Evolutionary conservation across 495 filamentous ascomycete genomes (phyloP).

Genomic region (Aspergillus conjunctus): DNA sequence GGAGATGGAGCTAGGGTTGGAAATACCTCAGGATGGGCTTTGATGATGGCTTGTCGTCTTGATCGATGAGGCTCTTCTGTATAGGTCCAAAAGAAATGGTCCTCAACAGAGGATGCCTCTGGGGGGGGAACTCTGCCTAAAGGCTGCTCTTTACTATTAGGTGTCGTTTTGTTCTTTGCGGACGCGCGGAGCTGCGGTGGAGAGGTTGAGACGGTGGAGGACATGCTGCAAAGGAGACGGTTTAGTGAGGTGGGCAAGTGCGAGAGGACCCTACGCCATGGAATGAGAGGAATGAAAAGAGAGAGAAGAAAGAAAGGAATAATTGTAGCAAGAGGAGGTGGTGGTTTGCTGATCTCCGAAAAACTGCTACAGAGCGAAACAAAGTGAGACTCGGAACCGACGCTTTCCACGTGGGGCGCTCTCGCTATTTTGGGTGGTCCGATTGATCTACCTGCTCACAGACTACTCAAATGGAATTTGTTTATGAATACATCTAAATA

Average conservation of each 20-base stretch:
- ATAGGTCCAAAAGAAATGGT: slow-evolving; percentile 89
- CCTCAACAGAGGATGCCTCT: slow-evolving; percentile 41
- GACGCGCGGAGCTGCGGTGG: slow-evolving; percentile 45
- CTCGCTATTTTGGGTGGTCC: slow-evolving; percentile 29
- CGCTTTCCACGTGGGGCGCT: slow-evolving; percentile 47
- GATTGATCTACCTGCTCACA: slow-evolving; percentile 8
- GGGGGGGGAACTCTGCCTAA: slow-evolving; percentile 39
- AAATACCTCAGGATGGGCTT: slow-evolving; percentile 92
- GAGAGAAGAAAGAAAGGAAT: slow-evolving; percentile 2
- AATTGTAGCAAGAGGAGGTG: slow-evolving; percentile 23
- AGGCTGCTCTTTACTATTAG: slow-evolving; percentile 21
- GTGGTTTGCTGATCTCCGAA: slow-evolving; percentile 7
- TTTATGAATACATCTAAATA: neutral
- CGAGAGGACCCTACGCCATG: slow-evolving; percentile 27
- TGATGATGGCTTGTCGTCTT: slow-evolving; percentile 89
- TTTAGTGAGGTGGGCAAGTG: slow-evolving; percentile 5
- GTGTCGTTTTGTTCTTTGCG: slow-evolving; percentile 30
- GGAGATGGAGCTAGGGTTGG: neutral
- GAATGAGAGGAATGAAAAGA: slow-evolving; percentile 23
- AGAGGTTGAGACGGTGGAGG: slow-evolving; percentile 37
- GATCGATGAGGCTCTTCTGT: slow-evolving; percentile 97
- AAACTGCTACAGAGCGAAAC: slow-evolving; percentile 16
- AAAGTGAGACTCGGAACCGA: slow-evolving; percentile 27
- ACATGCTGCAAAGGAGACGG: slow-evolving; percentile 28
- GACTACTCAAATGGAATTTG: too few species aligned